Conservation (phyloP, 1,284 basidiomycete genomes). For the Papiliotrema nemorosa region DNA sequence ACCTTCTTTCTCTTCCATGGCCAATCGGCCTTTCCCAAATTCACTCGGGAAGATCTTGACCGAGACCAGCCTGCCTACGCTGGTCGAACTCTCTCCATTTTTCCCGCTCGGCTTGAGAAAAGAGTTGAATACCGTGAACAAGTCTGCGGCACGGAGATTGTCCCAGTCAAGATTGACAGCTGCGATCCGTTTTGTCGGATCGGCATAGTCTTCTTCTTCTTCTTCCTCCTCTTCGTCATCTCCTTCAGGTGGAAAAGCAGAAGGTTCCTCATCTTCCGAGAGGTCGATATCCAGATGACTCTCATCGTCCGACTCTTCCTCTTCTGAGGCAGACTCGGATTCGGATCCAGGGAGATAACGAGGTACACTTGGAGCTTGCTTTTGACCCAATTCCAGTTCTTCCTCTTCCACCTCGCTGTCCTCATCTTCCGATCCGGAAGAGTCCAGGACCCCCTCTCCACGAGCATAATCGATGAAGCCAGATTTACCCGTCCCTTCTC, state of each 20-base stretch:
- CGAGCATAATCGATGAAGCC: slow-evolving; percentile 75
- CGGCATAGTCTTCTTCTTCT: slow-evolving; percentile 15
- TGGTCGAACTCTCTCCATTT: slow-evolving; percentile 19
- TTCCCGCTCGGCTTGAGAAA: slow-evolving; percentile 55
- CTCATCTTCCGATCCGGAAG: slow-evolving; percentile 71
- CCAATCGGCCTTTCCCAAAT: slow-evolving; percentile 88
- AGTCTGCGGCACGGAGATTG: slow-evolving; percentile 81
- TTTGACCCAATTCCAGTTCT: slow-evolving; percentile 53
- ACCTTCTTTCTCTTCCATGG: slow-evolving; percentile 81
- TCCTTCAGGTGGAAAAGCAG: slow-evolving; percentile 22
- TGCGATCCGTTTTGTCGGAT: slow-evolving; percentile 69
- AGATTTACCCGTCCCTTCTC: slow-evolving; percentile 6
- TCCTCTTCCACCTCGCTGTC: slow-evolving; percentile 44
- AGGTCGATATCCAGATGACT: slow-evolving; percentile 59
- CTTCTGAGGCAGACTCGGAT: slow-evolving; percentile 52
- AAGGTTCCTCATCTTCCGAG: slow-evolving; percentile 61
- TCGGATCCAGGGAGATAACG: slow-evolving; percentile 49
- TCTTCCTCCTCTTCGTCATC: slow-evolving; percentile 22
- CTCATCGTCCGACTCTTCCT: slow-evolving; percentile 35
- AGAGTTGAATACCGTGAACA: slow-evolving; percentile 91
- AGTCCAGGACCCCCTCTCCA: slow-evolving; percentile 78
- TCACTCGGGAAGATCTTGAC: slow-evolving; percentile 88
- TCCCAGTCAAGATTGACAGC: slow-evolving; percentile 99
- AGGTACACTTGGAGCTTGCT: slow-evolving; percentile 10
- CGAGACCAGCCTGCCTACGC: slow-evolving; percentile 62